Conservation (phyloP, 805 yeast genomes). For the Myxozyma nipponensis region DNA sequence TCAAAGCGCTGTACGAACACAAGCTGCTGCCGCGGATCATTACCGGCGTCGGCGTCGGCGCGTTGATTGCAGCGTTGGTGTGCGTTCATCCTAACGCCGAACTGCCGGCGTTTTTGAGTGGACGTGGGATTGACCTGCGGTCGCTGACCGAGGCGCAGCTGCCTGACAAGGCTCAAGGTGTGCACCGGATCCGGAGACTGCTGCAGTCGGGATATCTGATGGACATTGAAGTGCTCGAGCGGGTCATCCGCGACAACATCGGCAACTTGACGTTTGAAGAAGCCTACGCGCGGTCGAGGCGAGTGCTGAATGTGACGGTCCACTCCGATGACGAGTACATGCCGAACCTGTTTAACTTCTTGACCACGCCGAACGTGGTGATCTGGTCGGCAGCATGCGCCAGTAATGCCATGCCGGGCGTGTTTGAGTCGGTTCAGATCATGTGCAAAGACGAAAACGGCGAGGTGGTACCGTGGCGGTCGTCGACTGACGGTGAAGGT, state of each 20-base stretch:
- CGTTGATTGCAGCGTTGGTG: slow-evolving; percentile 81
- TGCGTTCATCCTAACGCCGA: slow-evolving; percentile 71
- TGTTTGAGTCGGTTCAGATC: slow-evolving; percentile 58
- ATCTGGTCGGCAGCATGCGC: slow-evolving; percentile 89
- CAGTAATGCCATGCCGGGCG: slow-evolving; percentile 53
- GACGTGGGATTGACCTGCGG: slow-evolving; percentile 18
- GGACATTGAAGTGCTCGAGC: slow-evolving; percentile 73
- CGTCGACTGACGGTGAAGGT: slow-evolving; percentile 13
- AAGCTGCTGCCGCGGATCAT: slow-evolving; percentile 78
- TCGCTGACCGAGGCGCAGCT: slow-evolving; percentile 9
- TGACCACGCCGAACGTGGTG: slow-evolving; percentile 88
- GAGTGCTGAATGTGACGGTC: slow-evolving; percentile 76
- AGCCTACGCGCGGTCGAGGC: slow-evolving; percentile 74
- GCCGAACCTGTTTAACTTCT: slow-evolving; percentile 62
- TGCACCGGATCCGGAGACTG: slow-evolving; percentile 51
- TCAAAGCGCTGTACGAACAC: slow-evolving; percentile 71
- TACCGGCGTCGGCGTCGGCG: slow-evolving; percentile 92
- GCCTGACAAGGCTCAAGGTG: slow-evolving; percentile 2
- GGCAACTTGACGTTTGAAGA: slow-evolving; percentile 92
- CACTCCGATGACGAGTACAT: slow-evolving; percentile 68
- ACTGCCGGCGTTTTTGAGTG: slow-evolving; percentile 43
- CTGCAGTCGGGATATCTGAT: slow-evolving; percentile 79
- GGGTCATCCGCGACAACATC: slow-evolving; percentile 68
- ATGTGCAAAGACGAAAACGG: slow-evolving; percentile 55
- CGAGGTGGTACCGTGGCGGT: slow-evolving; percentile 36